These are phyloP conservation scores for Chytriomyces sp. DNA, from an alignment of 192 early-diverging fungal genomes.

Conservation along the genomic window DNA sequence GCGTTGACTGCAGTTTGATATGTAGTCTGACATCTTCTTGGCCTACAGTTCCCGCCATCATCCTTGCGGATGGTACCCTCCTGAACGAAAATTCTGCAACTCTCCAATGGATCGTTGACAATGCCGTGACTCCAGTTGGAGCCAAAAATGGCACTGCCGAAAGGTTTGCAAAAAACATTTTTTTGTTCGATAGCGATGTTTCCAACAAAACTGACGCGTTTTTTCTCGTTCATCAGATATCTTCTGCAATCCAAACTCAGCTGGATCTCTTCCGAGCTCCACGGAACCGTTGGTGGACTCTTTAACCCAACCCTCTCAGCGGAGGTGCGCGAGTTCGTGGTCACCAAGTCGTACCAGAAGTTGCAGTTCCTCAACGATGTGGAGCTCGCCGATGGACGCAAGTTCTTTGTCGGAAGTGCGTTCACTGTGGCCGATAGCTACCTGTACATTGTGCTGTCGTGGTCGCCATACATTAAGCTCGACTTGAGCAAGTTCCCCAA, in stretches of 20 bases:
- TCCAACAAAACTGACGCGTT: no score
- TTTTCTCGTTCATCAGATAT: constrained; percentile 18
- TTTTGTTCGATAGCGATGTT: neutral
- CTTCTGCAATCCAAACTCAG: constrained; percentile 42
- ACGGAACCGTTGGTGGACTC: constrained; percentile 14
- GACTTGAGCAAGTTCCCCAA: constrained; percentile 35
- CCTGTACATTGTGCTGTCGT: constrained; percentile 36
- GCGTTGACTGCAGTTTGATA: no score
- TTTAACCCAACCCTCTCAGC: constrained; percentile 34
- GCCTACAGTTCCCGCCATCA: constrained; percentile 22
- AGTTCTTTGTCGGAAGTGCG: constrained; percentile 37
- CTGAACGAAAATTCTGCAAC: constrained; percentile 43
- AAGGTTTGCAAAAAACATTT: constrained; percentile 2
- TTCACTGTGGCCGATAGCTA: constrained; percentile 46
- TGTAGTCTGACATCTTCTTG: no score
- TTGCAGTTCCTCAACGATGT: constrained; percentile 39
- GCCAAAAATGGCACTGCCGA: constrained; percentile 1
- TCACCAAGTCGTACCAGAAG: constrained; percentile 6
- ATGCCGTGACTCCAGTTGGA: constrained; percentile 1
- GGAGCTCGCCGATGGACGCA: constrained; percentile 37
- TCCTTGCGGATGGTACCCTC: constrained; percentile 36
- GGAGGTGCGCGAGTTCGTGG: constrained; percentile 24
- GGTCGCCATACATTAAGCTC: constrained; percentile 26
- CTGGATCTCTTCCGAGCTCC: constrained; percentile 39
- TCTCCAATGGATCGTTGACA: constrained; percentile 42